Evolutionary conservation across 306 rosid species (phyloP).

Genomic region (Cucumis cinereus): DNA sequence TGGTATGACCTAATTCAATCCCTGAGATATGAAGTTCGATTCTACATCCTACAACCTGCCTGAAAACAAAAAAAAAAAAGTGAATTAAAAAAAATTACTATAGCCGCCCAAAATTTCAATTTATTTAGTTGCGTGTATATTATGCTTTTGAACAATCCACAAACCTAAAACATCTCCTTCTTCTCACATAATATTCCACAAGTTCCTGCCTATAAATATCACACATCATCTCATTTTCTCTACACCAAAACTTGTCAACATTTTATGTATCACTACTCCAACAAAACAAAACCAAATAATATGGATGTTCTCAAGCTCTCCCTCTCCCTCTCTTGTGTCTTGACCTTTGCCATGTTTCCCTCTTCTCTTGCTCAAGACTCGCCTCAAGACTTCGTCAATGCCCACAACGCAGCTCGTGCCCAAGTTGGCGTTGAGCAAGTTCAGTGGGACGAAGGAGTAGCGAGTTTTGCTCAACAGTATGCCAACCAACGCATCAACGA

Average conservation of each 20-base stretch:
- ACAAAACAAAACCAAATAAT: no score
- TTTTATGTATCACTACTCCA: not conserved
- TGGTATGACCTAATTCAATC: no score
- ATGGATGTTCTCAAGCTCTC: not conserved
- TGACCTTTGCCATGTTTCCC: not conserved
- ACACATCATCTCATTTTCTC: no score
- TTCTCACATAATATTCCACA: not conserved
- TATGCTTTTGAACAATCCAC: not conserved
- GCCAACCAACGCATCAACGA: constrained; percentile 1
- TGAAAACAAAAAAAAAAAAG: no score
- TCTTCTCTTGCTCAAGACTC: constrained; percentile 19
- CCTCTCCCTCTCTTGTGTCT: not conserved
- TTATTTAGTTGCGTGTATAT: not conserved
- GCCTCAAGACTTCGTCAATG: constrained; percentile 19
- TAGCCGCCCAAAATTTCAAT: no score
- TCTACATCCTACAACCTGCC: no score
- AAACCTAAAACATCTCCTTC: not conserved
- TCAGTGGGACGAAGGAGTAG: constrained; percentile 13
- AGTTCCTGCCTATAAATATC: not conserved
- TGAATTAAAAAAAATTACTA: no score
- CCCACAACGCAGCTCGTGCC: constrained; percentile 28
- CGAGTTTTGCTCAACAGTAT: constrained; percentile 18
- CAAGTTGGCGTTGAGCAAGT: constrained; percentile 16
- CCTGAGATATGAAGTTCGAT: no score
- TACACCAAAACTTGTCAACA: no score